Conservation (phyloP, 1,139 yeast species). For the Suhomyces maxii region DNA sequence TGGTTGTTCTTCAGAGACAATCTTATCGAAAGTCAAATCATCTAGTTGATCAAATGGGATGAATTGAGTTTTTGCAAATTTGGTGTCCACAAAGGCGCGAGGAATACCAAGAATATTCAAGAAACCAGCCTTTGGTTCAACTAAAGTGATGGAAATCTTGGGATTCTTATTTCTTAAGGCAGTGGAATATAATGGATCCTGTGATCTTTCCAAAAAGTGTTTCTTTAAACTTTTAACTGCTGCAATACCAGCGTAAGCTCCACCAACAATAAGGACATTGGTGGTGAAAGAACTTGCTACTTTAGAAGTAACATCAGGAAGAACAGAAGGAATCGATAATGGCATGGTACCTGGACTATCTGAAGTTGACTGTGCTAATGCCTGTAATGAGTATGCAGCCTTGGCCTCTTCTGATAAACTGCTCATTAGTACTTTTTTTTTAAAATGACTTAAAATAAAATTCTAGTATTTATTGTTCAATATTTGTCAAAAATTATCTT, state of each 20-base stretch:
- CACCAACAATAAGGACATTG: constrained; percentile 51
- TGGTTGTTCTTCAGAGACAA: constrained; percentile 24
- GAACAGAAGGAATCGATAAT: constrained; percentile 8
- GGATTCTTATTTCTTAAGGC: constrained; percentile 12
- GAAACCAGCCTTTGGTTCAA: constrained; percentile 55
- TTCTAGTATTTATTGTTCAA: background rate
- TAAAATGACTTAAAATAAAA: no score
- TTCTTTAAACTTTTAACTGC: constrained; percentile 39
- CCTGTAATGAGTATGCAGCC: background rate
- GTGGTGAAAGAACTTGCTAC: constrained; percentile 11
- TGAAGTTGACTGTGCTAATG: background rate
- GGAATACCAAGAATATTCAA: constrained; percentile 55
- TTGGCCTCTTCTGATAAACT: background rate
- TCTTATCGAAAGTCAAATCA: constrained; percentile 31
- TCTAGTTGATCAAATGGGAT: constrained; percentile 32
- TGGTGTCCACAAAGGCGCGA: constrained; percentile 43
- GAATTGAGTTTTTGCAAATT: constrained; percentile 48
- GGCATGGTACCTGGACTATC: constrained; percentile 6
- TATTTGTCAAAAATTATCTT: constrained; percentile 3
- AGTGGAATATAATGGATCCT: constrained; percentile 12
- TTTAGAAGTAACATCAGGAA: background rate
- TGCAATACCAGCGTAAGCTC: constrained; percentile 52
- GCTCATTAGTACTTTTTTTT: background rate
- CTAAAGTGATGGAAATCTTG: constrained; percentile 37
- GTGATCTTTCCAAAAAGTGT: constrained; percentile 22